Evolutionary conservation across 441 rosid genomes (phyloP).

Genomic region (Croton setiger): DNA sequence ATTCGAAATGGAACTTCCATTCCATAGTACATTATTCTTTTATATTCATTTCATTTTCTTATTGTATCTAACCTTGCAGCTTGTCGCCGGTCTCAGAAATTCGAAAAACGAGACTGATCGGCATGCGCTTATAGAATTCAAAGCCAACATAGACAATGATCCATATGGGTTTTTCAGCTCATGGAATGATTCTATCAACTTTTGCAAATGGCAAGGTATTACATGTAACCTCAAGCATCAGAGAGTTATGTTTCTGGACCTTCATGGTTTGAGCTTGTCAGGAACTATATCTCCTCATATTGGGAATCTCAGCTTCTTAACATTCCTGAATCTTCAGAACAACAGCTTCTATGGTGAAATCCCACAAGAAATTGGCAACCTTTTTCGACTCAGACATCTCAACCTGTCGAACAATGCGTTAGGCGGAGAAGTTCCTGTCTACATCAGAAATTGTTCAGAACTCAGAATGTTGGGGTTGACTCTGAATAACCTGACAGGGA

Average conservation of each 20-base stretch:
- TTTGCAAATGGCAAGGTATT: conserved; percentile 18
- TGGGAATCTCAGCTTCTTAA: conserved; percentile 11
- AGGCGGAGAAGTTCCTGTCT: background rate
- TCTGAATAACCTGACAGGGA: background rate
- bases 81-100: too few species aligned
- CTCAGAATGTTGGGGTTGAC: background rate
- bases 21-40: too few species aligned
- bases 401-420: background rate
- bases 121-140: conserved; percentile 14
- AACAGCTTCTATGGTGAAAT: background rate
- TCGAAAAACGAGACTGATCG: conserved; percentile 7
- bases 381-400: background rate
- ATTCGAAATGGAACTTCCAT: too few species aligned
- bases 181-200: conserved; percentile 17
- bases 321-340: background rate
- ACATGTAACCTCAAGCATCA: conserved; percentile 7
- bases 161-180: conserved; percentile 12
- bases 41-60: too few species aligned
- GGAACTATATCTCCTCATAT: conserved; percentile 13
- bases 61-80: too few species aligned
- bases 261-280: background rate
- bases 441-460: background rate
- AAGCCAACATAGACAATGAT: conserved; percentile 2
- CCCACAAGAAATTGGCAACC: conserved; percentile 4
- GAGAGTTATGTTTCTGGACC: conserved; percentile 2